phyloP scores from a whole-genome alignment of 805 yeast species.

The Yarrowia sp. region DNA sequence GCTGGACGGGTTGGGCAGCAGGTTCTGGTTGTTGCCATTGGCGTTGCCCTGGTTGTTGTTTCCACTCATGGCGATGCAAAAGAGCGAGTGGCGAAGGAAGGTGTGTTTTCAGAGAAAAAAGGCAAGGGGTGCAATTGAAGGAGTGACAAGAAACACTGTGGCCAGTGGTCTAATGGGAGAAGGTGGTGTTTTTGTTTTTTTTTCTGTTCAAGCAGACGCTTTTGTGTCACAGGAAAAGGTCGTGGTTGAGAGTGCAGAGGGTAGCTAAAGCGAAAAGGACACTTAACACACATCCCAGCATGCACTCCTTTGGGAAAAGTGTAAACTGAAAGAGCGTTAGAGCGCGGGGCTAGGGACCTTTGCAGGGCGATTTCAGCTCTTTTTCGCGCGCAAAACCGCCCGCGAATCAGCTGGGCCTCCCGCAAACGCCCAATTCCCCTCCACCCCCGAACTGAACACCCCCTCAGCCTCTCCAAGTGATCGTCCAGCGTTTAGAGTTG shows the following conservation, averaged over 20 bases:
- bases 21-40: constrained; percentile 4
- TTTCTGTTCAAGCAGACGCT: not conserved
- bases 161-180: not conserved
- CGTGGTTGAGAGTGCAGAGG: not conserved
- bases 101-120: not conserved
- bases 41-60: not conserved
- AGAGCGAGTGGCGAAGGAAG: constrained; percentile 23
- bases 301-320: constrained; percentile 23
- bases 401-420: too few relatives aligned
- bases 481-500: not conserved
- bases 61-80: constrained; percentile 19
- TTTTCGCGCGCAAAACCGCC: too few relatives aligned
- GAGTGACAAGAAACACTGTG: constrained; percentile 8
- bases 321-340: constrained; percentile 18
- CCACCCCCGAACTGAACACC: too few relatives aligned
- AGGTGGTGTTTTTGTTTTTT: not conserved
- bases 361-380: too few relatives aligned
- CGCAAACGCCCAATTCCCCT: too few relatives aligned
- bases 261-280: constrained; percentile 20
- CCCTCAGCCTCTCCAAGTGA: too few relatives aligned
- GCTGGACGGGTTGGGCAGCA: constrained; percentile 26
- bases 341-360: too few relatives aligned
- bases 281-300: constrained; percentile 14
- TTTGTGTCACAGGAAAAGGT: not conserved
- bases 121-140: not conserved